Evolutionary conservation across 305 asterid genomes (phyloP), one percentile per base, ranked within the genome.

Genomic region (Fraxinus sp.): DNA sequence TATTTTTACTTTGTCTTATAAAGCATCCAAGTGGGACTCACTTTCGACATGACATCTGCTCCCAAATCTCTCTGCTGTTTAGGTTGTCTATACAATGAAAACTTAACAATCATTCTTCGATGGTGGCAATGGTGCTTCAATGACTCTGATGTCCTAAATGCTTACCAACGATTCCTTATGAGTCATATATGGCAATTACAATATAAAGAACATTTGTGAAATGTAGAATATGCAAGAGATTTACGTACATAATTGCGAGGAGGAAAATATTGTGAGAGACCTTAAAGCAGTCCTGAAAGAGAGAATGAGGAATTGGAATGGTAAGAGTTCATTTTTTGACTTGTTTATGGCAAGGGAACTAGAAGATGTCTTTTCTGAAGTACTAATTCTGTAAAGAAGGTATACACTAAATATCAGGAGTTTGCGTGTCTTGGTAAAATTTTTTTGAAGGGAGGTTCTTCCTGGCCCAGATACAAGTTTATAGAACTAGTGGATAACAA

Each of bases 241-340:
- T 73, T 71, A 28, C 11, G 77, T 66, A 36, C 35, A 71, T 59
- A 28, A 72, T 18, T 55, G 73, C 41, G 59, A 33, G 8, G 43
- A 66, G 9, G 66, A 82, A 57, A 52, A 59, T 78, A 55, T 43
- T 77, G 24, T 80, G 79, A 59, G 83, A 43, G 77, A 62, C 70
- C 28, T 26, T 30, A 28, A 49, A 82, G 79, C 64, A 33, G 77
- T 26, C 37, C 68, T 78, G 66, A 75, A 33, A 13, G 43, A 26
- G 57, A 59, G 7, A 64, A 8, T 72, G 37, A 66, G 74, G 81
- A 43, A 66, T 76, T 11, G 72, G 79, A 41, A 49, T n/a, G n/a
- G 41, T 39, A 36, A 71, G 33, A 16, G 55, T 57, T 33, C 18
- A 55, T 28, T 75, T 33, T 5, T 28, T 62, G 18, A 74, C 26